Conservation (phyloP, 192 early-diverging fungal species). For the Jimgerdemannia lactiflua region DNA sequence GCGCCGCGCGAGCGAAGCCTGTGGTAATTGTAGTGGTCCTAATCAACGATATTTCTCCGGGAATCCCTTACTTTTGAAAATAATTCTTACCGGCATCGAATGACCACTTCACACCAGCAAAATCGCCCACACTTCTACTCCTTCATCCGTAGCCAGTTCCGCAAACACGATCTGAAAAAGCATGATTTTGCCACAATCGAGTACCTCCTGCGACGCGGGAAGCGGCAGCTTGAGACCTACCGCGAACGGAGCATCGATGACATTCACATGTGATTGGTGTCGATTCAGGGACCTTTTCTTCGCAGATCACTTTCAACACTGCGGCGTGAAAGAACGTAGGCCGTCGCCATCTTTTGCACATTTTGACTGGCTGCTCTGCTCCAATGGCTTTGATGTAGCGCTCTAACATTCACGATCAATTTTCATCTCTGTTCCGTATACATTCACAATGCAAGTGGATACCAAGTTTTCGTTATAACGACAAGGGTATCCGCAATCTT, state of each 20-base stretch:
- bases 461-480: not conserved
- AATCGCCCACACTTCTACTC: conserved; percentile 59
- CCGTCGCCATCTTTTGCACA: too few relatives aligned
- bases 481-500: not conserved
- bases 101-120: conserved; percentile 28
- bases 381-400: too few relatives aligned
- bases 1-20: conserved; percentile 61
- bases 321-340: too few relatives aligned
- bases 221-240: conserved; percentile 61
- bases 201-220: conserved; percentile 63
- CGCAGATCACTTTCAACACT: too few relatives aligned
- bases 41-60: not conserved
- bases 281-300: too few relatives aligned
- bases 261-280: conserved; percentile 32
- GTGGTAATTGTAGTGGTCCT: conserved; percentile 31
- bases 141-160: conserved; percentile 68
- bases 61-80: not conserved
- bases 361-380: too few relatives aligned
- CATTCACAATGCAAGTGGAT: too few relatives aligned
- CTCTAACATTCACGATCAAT: too few relatives aligned
- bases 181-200: conserved; percentile 68
- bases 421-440: too few relatives aligned
- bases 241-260: conserved; percentile 58
- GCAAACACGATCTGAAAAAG: conserved; percentile 51
- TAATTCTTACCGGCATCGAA: not conserved